A percentile compares a stretch with the other conserved stretches of the same genome.
Evolutionary conservation across 2,329 filamentous ascomycete genomes (phyloP).

Genomic region (Ophiostoma montium): DNA sequence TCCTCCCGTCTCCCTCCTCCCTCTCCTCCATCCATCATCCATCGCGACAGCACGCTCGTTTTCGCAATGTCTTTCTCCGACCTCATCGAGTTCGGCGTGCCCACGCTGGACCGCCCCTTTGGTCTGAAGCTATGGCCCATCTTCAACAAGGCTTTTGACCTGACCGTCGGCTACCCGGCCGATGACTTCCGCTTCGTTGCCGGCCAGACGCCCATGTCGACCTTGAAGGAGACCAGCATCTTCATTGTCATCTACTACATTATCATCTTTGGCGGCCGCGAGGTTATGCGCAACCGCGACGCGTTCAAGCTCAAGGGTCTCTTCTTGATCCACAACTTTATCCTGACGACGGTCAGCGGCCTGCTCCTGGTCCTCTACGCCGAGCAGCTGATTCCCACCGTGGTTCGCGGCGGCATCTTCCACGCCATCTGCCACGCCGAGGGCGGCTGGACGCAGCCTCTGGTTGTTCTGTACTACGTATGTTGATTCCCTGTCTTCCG

Average conservation of each 20-base stretch:
- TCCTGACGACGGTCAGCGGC: conserved; percentile 74
- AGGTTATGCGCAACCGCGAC: conserved; percentile 77
- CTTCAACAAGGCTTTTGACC: conserved; percentile 76
- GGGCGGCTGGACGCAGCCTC: conserved; percentile 85
- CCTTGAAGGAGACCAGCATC: conserved; percentile 65
- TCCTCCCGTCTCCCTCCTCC: background rate
- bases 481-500: too few species aligned
- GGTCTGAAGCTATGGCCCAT: conserved; percentile 86
- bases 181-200: conserved; percentile 75
- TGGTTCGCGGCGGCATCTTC: conserved; percentile 73
- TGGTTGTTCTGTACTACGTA: conserved; percentile 96
- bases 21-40: background rate
- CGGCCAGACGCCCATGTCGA: conserved; percentile 79
- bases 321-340: conserved; percentile 95
- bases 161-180: conserved; percentile 64
- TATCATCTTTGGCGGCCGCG: conserved; percentile 83
- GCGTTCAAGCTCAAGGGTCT: conserved; percentile 76
- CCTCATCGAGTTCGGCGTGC: conserved; percentile 39
- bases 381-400: conserved; percentile 77
- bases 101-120: conserved; percentile 83
- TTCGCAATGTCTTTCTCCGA: conserved; percentile 11
- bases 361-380: conserved; percentile 71
- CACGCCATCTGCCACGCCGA: conserved; percentile 67
- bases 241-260: conserved; percentile 83
- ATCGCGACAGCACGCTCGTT: background rate